Evolutionary conservation across 805 yeast genomes (phyloP), one percentile per base, ranked within the genome.

Genomic region (Hanseniaspora singularis): DNA sequence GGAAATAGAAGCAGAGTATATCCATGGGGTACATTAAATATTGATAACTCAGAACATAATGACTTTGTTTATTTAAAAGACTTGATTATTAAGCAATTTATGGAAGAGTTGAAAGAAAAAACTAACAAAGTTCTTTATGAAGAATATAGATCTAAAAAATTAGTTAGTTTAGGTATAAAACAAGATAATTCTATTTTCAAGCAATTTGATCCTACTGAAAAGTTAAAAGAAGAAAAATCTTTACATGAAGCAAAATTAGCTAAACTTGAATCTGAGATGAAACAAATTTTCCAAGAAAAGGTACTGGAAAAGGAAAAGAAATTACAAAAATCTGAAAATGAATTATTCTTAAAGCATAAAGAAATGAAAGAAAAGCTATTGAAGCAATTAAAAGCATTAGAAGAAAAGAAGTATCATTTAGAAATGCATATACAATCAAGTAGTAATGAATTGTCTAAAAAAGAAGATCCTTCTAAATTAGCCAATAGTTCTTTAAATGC

Each of bases 11-110:
- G 95, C 55, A 82, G 98, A 67, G 69, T 75, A 52, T 89, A 89
- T 63, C 96, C 97, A 51, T 92, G 98, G 98, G 97, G 97, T 54
- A 72, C 82, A 19, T 82, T 92, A 57, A 96, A 92, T 66, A 88
- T 92, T 55, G 96, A 87, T 63, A 89, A 92, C 63, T 92, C 85
- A 67, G 77, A 78, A 49, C 96, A 92, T 63, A 82, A 87, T 63
- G 98, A 89, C 66, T 92, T 89, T 63, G 78, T 82, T 54, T 79
- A 78, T 64, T 74, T 89, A 63, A 81, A 96, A 57, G 94, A 87
- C 63, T 72, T 92, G 62, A 73, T 89, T 61, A 73, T 92, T 51
- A 81, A 94, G 69, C 84, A 81, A 64, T 88, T 81, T 66, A 71
- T 92, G 72, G 96, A 89, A 68, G 98, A 92, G 64, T 75, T 89